Conservation (phyloP, 176 grass and related monocot species). For the Avena atlantica region DNA sequence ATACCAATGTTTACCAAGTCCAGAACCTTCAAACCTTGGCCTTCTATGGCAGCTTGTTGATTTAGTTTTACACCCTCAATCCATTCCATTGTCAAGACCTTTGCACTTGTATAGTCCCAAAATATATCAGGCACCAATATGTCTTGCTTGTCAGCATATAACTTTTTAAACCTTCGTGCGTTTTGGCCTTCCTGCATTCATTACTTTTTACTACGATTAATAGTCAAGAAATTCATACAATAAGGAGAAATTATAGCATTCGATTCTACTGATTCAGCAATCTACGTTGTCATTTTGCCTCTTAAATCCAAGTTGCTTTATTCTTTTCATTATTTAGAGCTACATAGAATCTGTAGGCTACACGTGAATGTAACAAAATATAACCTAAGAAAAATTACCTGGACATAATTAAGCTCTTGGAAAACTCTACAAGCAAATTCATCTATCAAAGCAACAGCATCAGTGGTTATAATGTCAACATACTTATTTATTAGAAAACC, state of each 20-base stretch:
- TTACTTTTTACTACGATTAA: slow-evolving; percentile 4
- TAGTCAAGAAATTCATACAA: neutral
- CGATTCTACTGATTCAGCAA: slow-evolving; percentile 3
- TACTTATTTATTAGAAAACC: slow-evolving; percentile 92
- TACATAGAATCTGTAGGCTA: neutral
- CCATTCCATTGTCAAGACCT: slow-evolving; percentile 97
- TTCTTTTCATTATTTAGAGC: neutral
- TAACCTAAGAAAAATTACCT: slow-evolving; percentile 57
- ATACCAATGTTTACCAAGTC: slow-evolving; percentile 93
- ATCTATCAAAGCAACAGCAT: slow-evolving; percentile 91
- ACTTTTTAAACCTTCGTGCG: slow-evolving; percentile 87
- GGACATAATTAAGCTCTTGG: slow-evolving; percentile 99
- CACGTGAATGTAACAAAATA: slow-evolving; percentile 18
- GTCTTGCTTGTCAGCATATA: slow-evolving; percentile 96
- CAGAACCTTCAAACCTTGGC: slow-evolving; percentile 85
- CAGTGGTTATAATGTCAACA: slow-evolving; percentile 73
- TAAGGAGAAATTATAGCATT: neutral
- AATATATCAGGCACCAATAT: slow-evolving; percentile 94
- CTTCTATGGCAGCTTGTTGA: slow-evolving; percentile 86
- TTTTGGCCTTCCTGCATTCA: slow-evolving; percentile 91
- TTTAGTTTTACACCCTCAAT: slow-evolving; percentile 92
- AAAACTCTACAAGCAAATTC: slow-evolving; percentile 93
- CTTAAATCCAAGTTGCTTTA: neutral
- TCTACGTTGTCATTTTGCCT: neutral
- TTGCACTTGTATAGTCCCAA: slow-evolving; percentile 96